These are phyloP conservation scores for Massarina eburnea DNA, from an alignment of 2,329 filamentous ascomycete species.

Conservation along the genomic window DNA sequence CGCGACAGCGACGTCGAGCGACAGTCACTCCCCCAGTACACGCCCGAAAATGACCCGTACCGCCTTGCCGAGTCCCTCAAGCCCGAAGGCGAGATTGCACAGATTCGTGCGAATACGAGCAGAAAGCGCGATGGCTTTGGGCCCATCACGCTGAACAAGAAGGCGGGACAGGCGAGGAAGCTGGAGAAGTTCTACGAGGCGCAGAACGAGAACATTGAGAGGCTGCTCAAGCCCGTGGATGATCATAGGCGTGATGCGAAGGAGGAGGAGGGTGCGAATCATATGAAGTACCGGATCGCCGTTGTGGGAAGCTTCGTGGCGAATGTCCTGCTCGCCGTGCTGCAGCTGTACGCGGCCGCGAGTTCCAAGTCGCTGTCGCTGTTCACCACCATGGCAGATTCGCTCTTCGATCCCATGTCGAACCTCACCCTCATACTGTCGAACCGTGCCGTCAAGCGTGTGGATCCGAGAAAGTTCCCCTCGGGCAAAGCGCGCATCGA, in stretches of 20 bases:
- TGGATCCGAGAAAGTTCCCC: constrained; percentile 84
- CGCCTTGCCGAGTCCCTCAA: constrained; percentile 77
- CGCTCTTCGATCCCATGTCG: constrained; percentile 88
- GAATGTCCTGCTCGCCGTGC: constrained; percentile 73
- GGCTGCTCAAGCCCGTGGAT: constrained; percentile 87
- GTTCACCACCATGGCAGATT: constrained; percentile 96
- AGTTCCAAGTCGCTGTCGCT: constrained; percentile 89
- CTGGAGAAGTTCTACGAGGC: constrained; percentile 81
- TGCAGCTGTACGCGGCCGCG: constrained; percentile 88
- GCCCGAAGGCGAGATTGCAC: constrained; percentile 71
- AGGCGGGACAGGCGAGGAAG: constrained; percentile 53
- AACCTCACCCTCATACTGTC: constrained; percentile 86
- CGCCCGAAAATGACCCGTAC: constrained; percentile 74
- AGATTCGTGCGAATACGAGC: constrained; percentile 78
- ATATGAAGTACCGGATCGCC: constrained; percentile 72
- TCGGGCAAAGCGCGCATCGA: constrained; percentile 93
- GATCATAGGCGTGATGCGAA: constrained; percentile 82
- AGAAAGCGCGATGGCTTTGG: constrained; percentile 66
- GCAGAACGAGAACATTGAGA: constrained; percentile 92
- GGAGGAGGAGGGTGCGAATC: constrained; percentile 78
- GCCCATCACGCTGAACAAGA: constrained; percentile 47
- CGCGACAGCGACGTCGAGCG: constrained; percentile 47
- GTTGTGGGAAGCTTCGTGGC: constrained; percentile 71
- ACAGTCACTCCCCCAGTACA: constrained; percentile 60
- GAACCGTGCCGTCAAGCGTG: constrained; percentile 82